phyloP scores from a whole-genome alignment of 441 rosid species.

The Bocquillonia castaneifolia region DNA sequence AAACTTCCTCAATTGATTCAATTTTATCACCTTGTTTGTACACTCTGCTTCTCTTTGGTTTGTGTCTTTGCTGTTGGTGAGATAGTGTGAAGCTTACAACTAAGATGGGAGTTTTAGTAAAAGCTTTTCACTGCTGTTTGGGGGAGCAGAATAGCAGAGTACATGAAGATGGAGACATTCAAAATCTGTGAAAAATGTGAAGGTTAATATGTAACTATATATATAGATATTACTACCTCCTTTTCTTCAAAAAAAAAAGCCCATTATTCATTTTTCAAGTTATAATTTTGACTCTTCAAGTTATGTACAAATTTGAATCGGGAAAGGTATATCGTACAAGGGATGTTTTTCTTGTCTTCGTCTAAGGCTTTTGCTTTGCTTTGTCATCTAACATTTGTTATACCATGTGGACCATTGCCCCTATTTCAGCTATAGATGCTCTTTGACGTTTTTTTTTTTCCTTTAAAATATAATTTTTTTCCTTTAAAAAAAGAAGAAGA shows the following conservation, averaged over 20 bases:
- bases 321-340: constrained; percentile 1
- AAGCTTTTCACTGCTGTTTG: background rate
- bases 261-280: too few species aligned
- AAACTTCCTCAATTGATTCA: background rate
- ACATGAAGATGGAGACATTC: too few species aligned
- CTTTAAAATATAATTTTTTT: too few species aligned
- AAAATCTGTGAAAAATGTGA: too few species aligned
- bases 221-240: too few species aligned
- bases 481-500: too few species aligned
- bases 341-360: constrained; percentile 11
- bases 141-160: background rate
- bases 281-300: background rate
- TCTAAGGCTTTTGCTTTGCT: background rate
- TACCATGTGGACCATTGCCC: background rate
- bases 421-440: background rate
- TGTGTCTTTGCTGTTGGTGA: background rate
- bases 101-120: background rate
- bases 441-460: too few species aligned
- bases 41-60: background rate
- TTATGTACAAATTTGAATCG: background rate
- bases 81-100: background rate
- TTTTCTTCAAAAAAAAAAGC: too few species aligned
- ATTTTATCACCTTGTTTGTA: background rate
- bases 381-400: background rate
- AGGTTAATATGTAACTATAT: too few species aligned